These are phyloP conservation scores for Leccinum huronense DNA, from an alignment of 1,284 basidiomycete species.

Conservation along the genomic window DNA sequence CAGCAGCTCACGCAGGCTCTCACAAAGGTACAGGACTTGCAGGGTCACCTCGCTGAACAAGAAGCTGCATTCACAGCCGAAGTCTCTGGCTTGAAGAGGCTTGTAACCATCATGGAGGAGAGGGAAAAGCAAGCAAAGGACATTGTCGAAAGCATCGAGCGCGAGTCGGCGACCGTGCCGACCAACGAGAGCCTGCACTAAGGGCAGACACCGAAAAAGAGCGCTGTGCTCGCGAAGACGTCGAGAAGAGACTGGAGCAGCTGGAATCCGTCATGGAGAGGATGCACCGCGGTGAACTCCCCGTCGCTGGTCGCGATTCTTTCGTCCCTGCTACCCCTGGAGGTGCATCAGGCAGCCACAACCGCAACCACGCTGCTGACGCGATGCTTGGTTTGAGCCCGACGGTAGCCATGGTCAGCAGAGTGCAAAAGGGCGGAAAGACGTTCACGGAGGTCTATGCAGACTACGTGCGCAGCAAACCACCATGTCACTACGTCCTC, in stretches of 20 bases:
- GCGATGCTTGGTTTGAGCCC: constrained; percentile 72
- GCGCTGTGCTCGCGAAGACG: constrained; percentile 55
- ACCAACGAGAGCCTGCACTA: constrained; percentile 62
- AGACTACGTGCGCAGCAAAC: constrained; percentile 63
- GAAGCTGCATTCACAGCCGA: constrained; percentile 78
- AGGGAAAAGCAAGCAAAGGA: constrained; percentile 77
- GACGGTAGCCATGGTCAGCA: constrained; percentile 81
- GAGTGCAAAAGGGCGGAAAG: constrained; percentile 70
- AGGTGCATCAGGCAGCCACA: constrained; percentile 48
- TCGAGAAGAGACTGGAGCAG: constrained; percentile 59
- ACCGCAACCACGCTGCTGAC: constrained; percentile 40
- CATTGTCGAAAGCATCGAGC: constrained; percentile 75
- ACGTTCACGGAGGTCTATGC: constrained; percentile 89
- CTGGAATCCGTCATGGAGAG: constrained; percentile 61
- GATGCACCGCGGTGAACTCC: constrained; percentile 68
- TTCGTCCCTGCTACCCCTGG: constrained; percentile 47
- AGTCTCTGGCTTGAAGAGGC: constrained; percentile 64
- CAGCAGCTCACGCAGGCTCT: constrained; percentile 70
- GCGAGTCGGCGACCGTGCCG: constrained; percentile 73
- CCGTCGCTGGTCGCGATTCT: constrained; percentile 47
- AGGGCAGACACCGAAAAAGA: constrained; percentile 68
- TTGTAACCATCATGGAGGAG: constrained; percentile 80
- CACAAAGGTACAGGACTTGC: constrained; percentile 66
- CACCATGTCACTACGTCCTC: too few species aligned
- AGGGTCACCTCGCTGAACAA: constrained; percentile 72